These are phyloP conservation scores for Ceratocystis lukuohia DNA, from an alignment of 2,329 filamentous ascomycete genomes.

Conservation along the genomic window DNA sequence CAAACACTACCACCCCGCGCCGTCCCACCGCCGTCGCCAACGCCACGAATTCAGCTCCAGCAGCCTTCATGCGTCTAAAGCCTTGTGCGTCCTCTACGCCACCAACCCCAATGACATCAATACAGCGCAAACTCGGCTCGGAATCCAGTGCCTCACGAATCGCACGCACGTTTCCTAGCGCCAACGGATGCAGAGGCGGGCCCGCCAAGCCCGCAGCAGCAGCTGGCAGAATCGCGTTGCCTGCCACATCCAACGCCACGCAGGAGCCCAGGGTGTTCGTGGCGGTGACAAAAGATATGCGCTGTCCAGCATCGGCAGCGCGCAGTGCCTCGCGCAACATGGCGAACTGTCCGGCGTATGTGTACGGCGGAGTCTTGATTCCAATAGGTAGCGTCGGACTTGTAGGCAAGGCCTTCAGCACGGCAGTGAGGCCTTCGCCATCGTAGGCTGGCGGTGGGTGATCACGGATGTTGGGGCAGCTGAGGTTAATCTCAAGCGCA, in stretches of 20 bases:
- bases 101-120: slow-evolving; percentile 57
- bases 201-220: slow-evolving; percentile 58
- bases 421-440: slow-evolving; percentile 35
- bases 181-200: slow-evolving; percentile 56
- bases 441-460: slow-evolving; percentile 61
- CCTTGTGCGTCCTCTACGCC: slow-evolving; percentile 53
- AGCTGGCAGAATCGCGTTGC: slow-evolving; percentile 31
- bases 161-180: slow-evolving; percentile 61
- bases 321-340: slow-evolving; percentile 40
- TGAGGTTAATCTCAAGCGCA: slow-evolving; percentile 65
- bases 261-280: slow-evolving; percentile 61
- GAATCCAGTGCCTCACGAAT: slow-evolving; percentile 47
- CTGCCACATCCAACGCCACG: slow-evolving; percentile 37
- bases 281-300: slow-evolving; percentile 52
- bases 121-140: slow-evolving; percentile 33
- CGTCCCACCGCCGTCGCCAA: slow-evolving; percentile 57
- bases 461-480: slow-evolving; percentile 59
- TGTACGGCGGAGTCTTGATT: slow-evolving; percentile 67
- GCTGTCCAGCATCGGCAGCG: slow-evolving; percentile 21
- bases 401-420: slow-evolving; percentile 37
- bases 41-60: slow-evolving; percentile 53
- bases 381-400: slow-evolving; percentile 36
- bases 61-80: slow-evolving; percentile 50
- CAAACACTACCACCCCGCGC: slow-evolving; percentile 49
- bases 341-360: slow-evolving; percentile 51